Evolutionary conservation across 2,329 filamentous ascomycete genomes (phyloP).

Genomic region (Aspergillus clavatus): DNA sequence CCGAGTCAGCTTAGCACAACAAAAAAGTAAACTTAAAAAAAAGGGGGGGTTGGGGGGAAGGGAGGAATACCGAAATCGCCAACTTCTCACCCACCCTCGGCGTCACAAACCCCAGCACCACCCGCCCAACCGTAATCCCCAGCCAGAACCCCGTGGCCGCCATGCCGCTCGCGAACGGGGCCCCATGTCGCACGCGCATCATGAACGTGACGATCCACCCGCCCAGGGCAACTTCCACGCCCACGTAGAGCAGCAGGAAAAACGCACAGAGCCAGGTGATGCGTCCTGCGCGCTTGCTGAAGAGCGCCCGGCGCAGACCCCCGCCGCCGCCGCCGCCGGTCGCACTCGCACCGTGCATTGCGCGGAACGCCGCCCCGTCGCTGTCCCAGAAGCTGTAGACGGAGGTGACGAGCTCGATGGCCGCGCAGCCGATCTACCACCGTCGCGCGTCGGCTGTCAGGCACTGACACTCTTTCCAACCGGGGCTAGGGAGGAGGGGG

Average conservation of each 20-base stretch:
- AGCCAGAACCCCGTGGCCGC: constrained; percentile 72
- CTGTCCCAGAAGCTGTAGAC: not conserved
- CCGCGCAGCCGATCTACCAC: not conserved
- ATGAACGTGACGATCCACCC: constrained; percentile 78
- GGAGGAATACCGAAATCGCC: constrained; percentile 53
- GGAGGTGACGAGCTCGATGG: not conserved
- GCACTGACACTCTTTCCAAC: too few relatives aligned
- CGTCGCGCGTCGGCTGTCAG: too few relatives aligned
- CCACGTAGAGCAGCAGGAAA: constrained; percentile 1
- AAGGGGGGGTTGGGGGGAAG: constrained; percentile 64
- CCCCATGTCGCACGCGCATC: constrained; percentile 62
- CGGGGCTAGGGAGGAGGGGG: too few relatives aligned
- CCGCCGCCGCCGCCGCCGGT: not conserved
- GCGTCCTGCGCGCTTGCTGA: not conserved
- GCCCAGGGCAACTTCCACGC: too few relatives aligned
- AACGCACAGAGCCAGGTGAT: not conserved
- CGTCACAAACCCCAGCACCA: constrained; percentile 60
- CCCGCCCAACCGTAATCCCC: constrained; percentile 65
- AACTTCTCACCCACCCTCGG: too few relatives aligned
- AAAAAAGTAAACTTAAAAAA: too few relatives aligned
- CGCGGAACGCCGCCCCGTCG: not conserved
- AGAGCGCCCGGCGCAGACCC: not conserved
- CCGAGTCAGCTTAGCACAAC: too few relatives aligned
- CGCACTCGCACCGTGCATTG: not conserved
- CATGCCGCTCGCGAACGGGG: constrained; percentile 62